These are phyloP conservation scores for Asterophora parasitica DNA, from an alignment of 768 basidiomycete genomes.

Conservation along the genomic window DNA sequence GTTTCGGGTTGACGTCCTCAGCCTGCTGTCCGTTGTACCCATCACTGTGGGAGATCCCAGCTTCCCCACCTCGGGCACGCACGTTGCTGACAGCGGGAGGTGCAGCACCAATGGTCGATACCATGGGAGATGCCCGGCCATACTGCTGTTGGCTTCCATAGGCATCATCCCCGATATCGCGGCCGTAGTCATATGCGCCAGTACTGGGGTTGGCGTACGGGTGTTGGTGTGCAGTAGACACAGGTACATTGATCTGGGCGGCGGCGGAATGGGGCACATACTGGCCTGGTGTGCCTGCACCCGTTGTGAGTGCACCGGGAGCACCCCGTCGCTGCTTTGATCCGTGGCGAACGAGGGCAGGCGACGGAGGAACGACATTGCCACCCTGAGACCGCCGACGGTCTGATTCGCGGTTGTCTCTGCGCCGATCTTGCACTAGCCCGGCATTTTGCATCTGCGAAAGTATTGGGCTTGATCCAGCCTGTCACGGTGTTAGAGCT, in stretches of 20 bases:
- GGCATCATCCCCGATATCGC: slow-evolving; percentile 48
- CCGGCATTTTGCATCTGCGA: slow-evolving; percentile 59
- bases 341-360: slow-evolving; percentile 72
- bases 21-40: slow-evolving; percentile 56
- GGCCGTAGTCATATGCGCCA: slow-evolving; percentile 56
- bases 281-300: slow-evolving; percentile 47
- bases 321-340: slow-evolving; percentile 62
- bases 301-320: slow-evolving; percentile 56
- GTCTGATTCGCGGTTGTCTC: slow-evolving; percentile 58
- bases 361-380: slow-evolving; percentile 64
- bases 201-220: slow-evolving; percentile 63
- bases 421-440: slow-evolving; percentile 51
- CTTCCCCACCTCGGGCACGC: slow-evolving; percentile 65
- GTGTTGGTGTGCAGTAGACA: slow-evolving; percentile 57
- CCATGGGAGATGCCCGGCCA: slow-evolving; percentile 81
- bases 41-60: slow-evolving; percentile 58
- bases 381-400: slow-evolving; percentile 58
- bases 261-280: slow-evolving; percentile 68
- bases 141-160: slow-evolving; percentile 58
- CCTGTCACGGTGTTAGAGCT: slow-evolving; percentile 28
- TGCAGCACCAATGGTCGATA: slow-evolving; percentile 60
- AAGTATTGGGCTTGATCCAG: slow-evolving; percentile 55
- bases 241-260: slow-evolving; percentile 70
- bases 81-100: slow-evolving; percentile 71
- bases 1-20: slow-evolving; percentile 48